Evolutionary conservation across 2,329 filamentous ascomycete genomes (phyloP).

Genomic region (Trichoderma citrinoviride): DNA sequence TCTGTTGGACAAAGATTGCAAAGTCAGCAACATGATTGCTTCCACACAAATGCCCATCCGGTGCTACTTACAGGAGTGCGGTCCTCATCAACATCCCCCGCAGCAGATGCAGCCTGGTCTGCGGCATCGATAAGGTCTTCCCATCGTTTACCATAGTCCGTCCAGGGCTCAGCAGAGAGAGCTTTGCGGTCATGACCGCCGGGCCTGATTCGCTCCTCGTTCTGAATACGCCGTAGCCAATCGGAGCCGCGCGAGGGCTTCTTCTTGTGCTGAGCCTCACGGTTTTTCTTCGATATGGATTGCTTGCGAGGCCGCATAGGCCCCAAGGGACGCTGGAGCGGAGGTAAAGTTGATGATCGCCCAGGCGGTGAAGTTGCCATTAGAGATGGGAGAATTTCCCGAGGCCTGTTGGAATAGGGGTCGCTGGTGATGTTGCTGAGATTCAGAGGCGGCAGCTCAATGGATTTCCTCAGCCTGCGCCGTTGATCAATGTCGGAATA

Average conservation of each 20-base stretch:
- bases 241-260: conserved; percentile 68
- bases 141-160: conserved; percentile 86
- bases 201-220: conserved; percentile 62
- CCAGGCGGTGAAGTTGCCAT: conserved; percentile 78
- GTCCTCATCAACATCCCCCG: conserved; percentile 87
- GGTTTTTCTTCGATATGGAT: conserved; percentile 76
- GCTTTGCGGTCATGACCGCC: conserved; percentile 75
- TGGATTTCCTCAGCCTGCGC: conserved; percentile 62
- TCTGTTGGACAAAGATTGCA: conserved; percentile 38
- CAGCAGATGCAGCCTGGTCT: conserved; percentile 69
- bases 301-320: conserved; percentile 75
- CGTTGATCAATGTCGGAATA: conserved; percentile 68
- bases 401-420: conserved; percentile 62
- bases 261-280: conserved; percentile 68
- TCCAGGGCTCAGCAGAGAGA: conserved; percentile 78
- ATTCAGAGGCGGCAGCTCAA: conserved; percentile 71
- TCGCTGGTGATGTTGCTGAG: conserved; percentile 65
- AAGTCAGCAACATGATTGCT: neutral
- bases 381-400: conserved; percentile 80
- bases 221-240: conserved; percentile 59
- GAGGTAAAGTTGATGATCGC: conserved; percentile 83
- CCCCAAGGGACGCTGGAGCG: conserved; percentile 71
- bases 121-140: conserved; percentile 94
- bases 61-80: conserved; percentile 71
- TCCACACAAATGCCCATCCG: neutral